Conservation (phyloP, 768 basidiomycete genomes). For the Trametes cinnabarina region DNA sequence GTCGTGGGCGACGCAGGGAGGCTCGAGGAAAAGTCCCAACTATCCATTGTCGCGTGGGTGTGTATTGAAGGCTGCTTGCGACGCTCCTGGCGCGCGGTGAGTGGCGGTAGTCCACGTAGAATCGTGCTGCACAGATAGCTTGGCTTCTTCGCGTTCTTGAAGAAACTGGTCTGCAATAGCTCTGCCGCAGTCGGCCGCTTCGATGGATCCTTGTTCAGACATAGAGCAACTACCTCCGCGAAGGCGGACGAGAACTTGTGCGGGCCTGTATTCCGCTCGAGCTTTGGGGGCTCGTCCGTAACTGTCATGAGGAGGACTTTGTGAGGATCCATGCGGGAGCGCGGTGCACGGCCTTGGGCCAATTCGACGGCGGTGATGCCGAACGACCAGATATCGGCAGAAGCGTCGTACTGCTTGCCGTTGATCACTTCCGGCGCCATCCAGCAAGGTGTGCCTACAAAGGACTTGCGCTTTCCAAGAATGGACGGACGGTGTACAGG, state of each 20-base stretch:
- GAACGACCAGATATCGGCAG: constrained; percentile 95
- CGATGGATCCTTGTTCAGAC: constrained; percentile 81
- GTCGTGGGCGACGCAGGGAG: constrained; percentile 28
- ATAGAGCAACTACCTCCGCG: constrained; percentile 79
- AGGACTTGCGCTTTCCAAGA: constrained; percentile 82
- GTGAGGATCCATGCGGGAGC: constrained; percentile 71
- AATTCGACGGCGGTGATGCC: constrained; percentile 94
- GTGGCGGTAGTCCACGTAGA: constrained; percentile 70
- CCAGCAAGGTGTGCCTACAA: constrained; percentile 97
- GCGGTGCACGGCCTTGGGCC: constrained; percentile 83
- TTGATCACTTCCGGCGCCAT: constrained; percentile 95
- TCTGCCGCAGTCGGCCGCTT: constrained; percentile 75
- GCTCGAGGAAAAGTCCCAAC: constrained; percentile 75
- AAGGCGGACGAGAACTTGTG: constrained; percentile 79
- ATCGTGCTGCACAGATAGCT: constrained; percentile 75
- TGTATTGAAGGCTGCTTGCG: constrained; percentile 40
- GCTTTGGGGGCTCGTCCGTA: constrained; percentile 71
- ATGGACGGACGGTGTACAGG: constrained; percentile 39
- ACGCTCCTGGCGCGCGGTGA: constrained; percentile 72
- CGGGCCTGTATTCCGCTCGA: constrained; percentile 69
- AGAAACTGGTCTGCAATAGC: constrained; percentile 76
- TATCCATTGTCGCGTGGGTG: constrained; percentile 57
- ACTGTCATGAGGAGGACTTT: constrained; percentile 76
- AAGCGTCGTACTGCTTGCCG: constrained; percentile 78
- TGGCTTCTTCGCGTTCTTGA: constrained; percentile 77